phyloP scores from a whole-genome alignment of 106 monocot genomes.

The Chionographis japonica region DNA sequence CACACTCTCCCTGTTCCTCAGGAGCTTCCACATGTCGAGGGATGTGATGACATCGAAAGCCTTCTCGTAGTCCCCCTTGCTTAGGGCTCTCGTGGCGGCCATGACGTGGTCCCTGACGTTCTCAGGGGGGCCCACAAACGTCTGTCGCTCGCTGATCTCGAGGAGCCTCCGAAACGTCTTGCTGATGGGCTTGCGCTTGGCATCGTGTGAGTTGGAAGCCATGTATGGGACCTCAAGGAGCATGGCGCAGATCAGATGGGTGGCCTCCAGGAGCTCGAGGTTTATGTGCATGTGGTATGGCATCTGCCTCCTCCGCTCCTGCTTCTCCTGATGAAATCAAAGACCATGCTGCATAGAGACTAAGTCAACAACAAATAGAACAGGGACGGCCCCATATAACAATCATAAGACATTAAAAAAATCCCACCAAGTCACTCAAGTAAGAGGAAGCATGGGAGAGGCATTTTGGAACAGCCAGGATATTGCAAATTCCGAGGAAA shows the following conservation, averaged over 20 bases:
- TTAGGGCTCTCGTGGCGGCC: conserved; percentile 73
- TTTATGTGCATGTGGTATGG: conserved; percentile 99
- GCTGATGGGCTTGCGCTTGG: conserved; percentile 63
- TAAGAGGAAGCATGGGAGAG: no score
- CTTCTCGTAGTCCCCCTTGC: conserved; percentile 63
- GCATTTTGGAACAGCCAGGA: no score
- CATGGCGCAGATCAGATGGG: conserved; percentile 87
- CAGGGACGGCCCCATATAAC: no score
- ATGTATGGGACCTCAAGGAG: conserved; percentile 89
- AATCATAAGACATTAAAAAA: no score
- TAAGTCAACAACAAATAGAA: no score
- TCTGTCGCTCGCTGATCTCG: conserved; percentile 74
- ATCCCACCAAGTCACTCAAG: no score
- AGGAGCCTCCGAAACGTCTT: conserved; percentile 88
- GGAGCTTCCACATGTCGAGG: conserved; percentile 77
- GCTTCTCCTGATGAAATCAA: conserved; percentile 62
- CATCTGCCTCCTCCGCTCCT: conserved; percentile 82
- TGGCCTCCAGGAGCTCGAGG: conserved; percentile 91
- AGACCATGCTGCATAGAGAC: neutral
- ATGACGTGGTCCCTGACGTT: conserved; percentile 90
- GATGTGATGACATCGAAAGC: conserved; percentile 50
- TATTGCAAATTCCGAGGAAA: no score
- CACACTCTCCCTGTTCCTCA: conserved; percentile 49
- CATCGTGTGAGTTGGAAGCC: conserved; percentile 61
- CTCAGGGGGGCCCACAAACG: conserved; percentile 88